Evolutionary conservation across 2,329 filamentous ascomycete species (phyloP), one percentile per base, ranked within the genome.

Genomic region (Trichothecium roseum): DNA sequence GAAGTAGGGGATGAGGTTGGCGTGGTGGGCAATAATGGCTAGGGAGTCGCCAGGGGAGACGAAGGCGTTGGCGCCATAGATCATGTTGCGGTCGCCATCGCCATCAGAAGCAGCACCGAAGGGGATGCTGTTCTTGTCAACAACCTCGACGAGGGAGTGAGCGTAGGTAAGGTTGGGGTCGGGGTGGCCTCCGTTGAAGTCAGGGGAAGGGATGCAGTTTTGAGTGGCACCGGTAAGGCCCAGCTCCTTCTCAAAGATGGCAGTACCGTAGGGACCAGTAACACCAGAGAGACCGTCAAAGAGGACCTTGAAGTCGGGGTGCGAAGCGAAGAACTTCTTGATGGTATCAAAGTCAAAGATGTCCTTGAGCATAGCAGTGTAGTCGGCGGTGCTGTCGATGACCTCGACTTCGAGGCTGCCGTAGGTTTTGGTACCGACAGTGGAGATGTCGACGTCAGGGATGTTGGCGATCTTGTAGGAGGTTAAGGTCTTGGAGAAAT

Each of bases 71-170:
- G 89, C 88, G 43, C 91, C 91, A 64, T 98, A 98, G 56, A 98
- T 98, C 91, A 98, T 98, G 78, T 98, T 98, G 50, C 91, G 84
- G 69, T 98, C 91, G 52, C 91, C 91, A 52, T 98, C 91, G 49
- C 91, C 91, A 49, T 98, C 91, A 44, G 85, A 94, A 32, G 91
- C 91, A 40, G 91, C 91, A 54, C 91, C 91, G 51, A 98, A 98
- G 55, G 93, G 91, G 45, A 98, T 87, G 40, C 78, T 75, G 51
- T 85, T 79, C 68, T 84, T 84, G 62, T 98, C 87, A 29, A 98
- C 91, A 42, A 79, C 84, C 53, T 94, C 86, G 40, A 98, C 91
- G 29, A 98, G 74, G 36, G 86, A 89, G 64, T 93, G 85, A 20
- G 91, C 91, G 52, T 98, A 98, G 39, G 91, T 93, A 27, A 98